phyloP scores from a whole-genome alignment of 2,329 filamentous ascomycete genomes.

The Magnaporthiopsis rhizophila region DNA sequence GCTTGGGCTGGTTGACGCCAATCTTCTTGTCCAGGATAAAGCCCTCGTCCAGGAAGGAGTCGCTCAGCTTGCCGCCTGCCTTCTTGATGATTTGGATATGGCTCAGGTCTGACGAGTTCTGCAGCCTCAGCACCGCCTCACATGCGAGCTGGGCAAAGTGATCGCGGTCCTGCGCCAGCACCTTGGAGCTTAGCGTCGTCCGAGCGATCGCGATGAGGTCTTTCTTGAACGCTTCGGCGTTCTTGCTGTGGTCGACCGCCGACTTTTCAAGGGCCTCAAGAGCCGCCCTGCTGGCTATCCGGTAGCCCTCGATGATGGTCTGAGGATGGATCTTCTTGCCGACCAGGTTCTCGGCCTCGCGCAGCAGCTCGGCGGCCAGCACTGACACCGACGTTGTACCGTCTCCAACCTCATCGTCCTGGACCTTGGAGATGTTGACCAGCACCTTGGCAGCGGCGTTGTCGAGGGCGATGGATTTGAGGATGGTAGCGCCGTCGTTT shows the following conservation, averaged over 20 bases:
- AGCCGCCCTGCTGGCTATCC: constrained; percentile 89
- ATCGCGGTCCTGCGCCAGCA: constrained; percentile 85
- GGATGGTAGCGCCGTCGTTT: constrained; percentile 95
- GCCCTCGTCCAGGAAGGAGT: constrained; percentile 95
- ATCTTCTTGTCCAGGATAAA: constrained; percentile 99
- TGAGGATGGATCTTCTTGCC: constrained; percentile 98
- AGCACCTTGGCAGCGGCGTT: constrained; percentile 97
- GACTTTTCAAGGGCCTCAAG: constrained; percentile 74
- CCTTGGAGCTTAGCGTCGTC: constrained; percentile 95
- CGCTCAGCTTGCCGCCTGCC: constrained; percentile 91
- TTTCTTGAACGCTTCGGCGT: constrained; percentile 75
- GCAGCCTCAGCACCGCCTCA: constrained; percentile 84
- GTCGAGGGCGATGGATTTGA: constrained; percentile 96
- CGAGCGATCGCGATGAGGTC: constrained; percentile 86
- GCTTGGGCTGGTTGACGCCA: constrained; percentile 95
- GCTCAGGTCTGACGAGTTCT: constrained; percentile 85
- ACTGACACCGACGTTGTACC: constrained; percentile 98
- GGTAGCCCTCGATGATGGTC: constrained; percentile 98
- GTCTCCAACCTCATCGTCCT: constrained; percentile 97
- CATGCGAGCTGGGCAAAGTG: constrained; percentile 86
- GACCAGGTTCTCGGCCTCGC: constrained; percentile 94
- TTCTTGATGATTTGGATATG: constrained; percentile 99
- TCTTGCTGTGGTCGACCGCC: constrained; percentile 84
- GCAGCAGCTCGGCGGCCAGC: constrained; percentile 85
- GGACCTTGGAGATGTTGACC: constrained; percentile 98